Base-by-base conservation (phyloP, 495 filamentous ascomycete genomes). In the Aspergillus coremiiformis region DNA sequence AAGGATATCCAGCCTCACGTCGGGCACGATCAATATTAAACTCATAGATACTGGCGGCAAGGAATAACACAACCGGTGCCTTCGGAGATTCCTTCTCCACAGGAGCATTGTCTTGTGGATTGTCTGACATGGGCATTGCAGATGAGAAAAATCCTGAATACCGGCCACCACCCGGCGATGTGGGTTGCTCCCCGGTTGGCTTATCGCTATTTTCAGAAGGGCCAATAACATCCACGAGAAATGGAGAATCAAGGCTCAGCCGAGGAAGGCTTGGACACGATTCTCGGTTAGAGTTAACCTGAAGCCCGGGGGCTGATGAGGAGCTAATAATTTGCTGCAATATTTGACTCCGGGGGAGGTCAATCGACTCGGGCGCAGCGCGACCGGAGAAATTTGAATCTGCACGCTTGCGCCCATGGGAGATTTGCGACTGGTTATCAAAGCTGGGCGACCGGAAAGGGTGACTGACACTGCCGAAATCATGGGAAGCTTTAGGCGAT, bases 1-100 rank as follows among this genome's bases (percentile, higher is more conserved):
- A 99, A 9, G 91, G 91, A 67, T 93, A 96, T 15, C 94, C 93
- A 51, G 86, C 94, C 71, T 97, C 94, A 41, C 84, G 81, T 53
- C 93, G 84, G n/a, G 87, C 84, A 24, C 85, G 87, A 55, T 92
- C 87, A 53, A 97, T 96, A 63, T 94, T 91, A 69, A 97, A 99
- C 61, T 96, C 89, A 63, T 94, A 97, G 14, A 97, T 77, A 58
- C 87, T 93, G 10, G 94, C 93, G 12, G 90, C 94, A 9, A 96
- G 75, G 75, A 96, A 99, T 24, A 99, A 71, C 4, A 84, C 78
- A 8, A 72, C 70, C 11, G 70, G 75, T 27, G 74, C 74, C 0
- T 66, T 65, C 33, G 57, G 55, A 39, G 58, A 56, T 26, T 53
- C 66, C 21, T 53, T 56, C 41, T 61, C 59, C 32, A 43, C 51